Base-by-base conservation (phyloP, 2,329 filamentous ascomycete species). In the Cyanodermella asteris region DNA sequence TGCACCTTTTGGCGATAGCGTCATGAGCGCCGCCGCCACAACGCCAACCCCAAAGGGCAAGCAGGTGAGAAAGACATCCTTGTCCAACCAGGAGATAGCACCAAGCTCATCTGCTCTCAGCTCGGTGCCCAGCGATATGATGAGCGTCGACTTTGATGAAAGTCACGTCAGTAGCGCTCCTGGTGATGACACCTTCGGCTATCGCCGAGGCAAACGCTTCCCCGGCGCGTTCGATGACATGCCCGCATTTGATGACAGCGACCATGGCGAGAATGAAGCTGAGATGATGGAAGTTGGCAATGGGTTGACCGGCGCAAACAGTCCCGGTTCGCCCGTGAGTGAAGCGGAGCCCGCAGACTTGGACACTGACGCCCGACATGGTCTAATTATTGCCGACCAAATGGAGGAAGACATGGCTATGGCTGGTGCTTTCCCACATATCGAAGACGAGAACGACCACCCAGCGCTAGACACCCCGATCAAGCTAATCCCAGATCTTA, bases 201-300 rank as follows among this genome's bases (percentile, higher is more conserved):
- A 64, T 34, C 59, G 55, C 37, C 53, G 52, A 35, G 49, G 47
- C 35, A 54, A 46, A 36, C 42, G 59, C 16, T 56, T 87, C 13
- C 84, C 84, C 5, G 84, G 87, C 24, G 69, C 78, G 1, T 94
- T 91, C 47, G 72, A 77, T 18, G 59, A 66, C 28, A 59, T 63
- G 24, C 53, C 56, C 16, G 56, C 56, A 18, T 39, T 57, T 22
- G 58, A 64, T 28, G 63, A 69, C 28, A 63, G 68, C 13, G 54
- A 64, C 27, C 61, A 68, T 15, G 55, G 68, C 13, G 54, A 64
- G 27, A 61, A 68, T 15, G 55, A 64, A 26, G 49, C 53, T 35
- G 49, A 50, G 28, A 52, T 56, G 39, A 49, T 52, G 28, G 55
- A 61, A 32, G 43, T 44, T 31, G 50, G 47, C 33, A 35, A 49